A percentile compares a stretch with the other conserved stretches of the same genome.
Evolutionary conservation across 179 eudicot genomes (phyloP).

Genomic region (Carnegiea gigantea): DNA sequence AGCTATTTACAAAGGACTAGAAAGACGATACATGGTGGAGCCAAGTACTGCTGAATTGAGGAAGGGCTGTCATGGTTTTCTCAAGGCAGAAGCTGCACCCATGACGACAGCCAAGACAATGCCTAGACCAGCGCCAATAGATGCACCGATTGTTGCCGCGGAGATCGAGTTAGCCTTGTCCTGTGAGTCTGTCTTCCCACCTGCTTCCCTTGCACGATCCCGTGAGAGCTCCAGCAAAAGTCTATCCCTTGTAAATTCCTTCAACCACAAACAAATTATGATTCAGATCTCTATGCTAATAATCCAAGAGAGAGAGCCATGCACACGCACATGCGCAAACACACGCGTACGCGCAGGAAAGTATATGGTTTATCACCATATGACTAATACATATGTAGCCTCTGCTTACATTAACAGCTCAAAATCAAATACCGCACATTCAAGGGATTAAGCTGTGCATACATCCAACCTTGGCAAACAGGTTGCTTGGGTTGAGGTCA

Average conservation of each 20-base stretch:
- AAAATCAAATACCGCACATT: too few species aligned
- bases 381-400: too few species aligned
- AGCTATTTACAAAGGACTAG: constrained; percentile 24
- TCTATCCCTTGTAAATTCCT: constrained; percentile 79
- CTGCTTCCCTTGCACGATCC: constrained; percentile 45
- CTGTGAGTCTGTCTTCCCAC: constrained; percentile 44
- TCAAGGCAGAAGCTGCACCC: constrained; percentile 97
- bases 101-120: constrained; percentile 83
- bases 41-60: background rate
- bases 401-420: too few species aligned
- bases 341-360: too few species aligned
- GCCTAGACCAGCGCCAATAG: constrained; percentile 93
- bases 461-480: too few species aligned
- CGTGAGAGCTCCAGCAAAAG: constrained; percentile 56
- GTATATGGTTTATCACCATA: too few species aligned
- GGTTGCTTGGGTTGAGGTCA: too few species aligned
- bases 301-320: too few species aligned
- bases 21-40: background rate
- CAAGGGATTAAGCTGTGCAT: too few species aligned
- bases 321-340: too few species aligned
- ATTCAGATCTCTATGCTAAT: background rate
- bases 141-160: constrained; percentile 89
- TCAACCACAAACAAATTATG: constrained; percentile 1
- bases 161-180: constrained; percentile 62
- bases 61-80: constrained; percentile 56